Evolutionary conservation across 768 basidiomycete species (phyloP).

Genomic region (Gelatoporia subvermispora): DNA sequence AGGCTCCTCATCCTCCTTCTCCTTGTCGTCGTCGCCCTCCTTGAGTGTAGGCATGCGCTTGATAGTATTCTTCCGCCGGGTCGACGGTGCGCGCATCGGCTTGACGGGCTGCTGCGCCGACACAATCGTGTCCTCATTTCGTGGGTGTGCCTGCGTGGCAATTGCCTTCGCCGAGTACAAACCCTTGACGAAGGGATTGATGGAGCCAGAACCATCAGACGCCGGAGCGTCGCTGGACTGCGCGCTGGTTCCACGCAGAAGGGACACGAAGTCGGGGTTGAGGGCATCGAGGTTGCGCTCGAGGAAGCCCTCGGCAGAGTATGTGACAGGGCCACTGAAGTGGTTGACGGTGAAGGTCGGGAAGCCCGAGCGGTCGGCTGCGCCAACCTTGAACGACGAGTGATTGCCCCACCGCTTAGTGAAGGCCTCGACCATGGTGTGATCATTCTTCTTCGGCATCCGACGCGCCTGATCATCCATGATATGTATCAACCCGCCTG

Average conservation of each 20-base stretch:
- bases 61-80: conserved; percentile 71
- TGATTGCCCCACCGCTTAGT: conserved; percentile 94
- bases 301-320: conserved; percentile 87
- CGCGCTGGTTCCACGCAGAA: conserved; percentile 61
- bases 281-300: conserved; percentile 85
- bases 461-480: conserved; percentile 95
- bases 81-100: conserved; percentile 92
- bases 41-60: conserved; percentile 54
- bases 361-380: conserved; percentile 69
- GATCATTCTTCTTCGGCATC: conserved; percentile 85
- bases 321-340: conserved; percentile 87
- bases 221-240: conserved; percentile 35
- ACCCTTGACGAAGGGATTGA: conserved; percentile 87
- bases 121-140: conserved; percentile 93
- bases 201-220: conserved; percentile 69
- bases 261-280: conserved; percentile 88
- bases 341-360: conserved; percentile 91
- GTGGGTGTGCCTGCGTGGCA: conserved; percentile 86
- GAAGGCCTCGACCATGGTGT: conserved; percentile 93
- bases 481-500: conserved; percentile 92
- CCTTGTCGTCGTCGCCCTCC: conserved; percentile 39
- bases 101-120: conserved; percentile 90
- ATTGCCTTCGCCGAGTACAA: conserved; percentile 87
- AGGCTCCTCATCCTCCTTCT: conserved; percentile 42
- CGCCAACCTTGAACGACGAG: conserved; percentile 81